Percentiles rank a stretch among this genome's conserved stretches.
Evolutionary conservation across 371 early-diverging fungal genomes (phyloP).

Genomic region (Mucor saturninus): DNA sequence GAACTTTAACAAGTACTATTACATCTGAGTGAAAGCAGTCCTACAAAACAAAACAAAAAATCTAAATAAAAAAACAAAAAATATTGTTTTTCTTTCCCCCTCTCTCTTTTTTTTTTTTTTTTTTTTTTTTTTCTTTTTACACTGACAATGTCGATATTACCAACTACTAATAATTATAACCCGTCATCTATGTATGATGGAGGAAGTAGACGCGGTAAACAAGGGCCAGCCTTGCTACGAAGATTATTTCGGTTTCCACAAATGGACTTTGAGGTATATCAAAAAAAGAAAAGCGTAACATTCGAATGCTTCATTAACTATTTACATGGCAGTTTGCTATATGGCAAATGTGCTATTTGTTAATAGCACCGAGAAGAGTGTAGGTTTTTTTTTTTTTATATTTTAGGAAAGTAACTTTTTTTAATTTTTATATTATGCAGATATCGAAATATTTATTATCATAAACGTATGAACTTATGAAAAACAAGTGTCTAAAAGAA

Average conservation of each 20-base stretch:
- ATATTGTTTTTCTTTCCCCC: background rate
- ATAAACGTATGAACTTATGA: constrained; percentile 73
- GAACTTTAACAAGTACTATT: constrained; percentile 1
- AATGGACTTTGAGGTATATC: constrained; percentile 81
- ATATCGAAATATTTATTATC: constrained; percentile 90
- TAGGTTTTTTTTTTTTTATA: constrained; percentile 44
- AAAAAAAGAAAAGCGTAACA: background rate
- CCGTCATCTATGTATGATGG: constrained; percentile 9
- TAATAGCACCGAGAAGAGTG: constrained; percentile 87
- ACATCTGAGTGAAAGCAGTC: constrained; percentile 6
- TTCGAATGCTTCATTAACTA: background rate
- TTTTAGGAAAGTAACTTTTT: constrained; percentile 75
- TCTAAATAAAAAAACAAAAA: background rate
- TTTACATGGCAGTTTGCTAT: constrained; percentile 21
- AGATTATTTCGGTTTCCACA: constrained; percentile 78
- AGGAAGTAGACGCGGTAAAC: constrained; percentile 3
- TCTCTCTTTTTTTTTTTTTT: background rate
- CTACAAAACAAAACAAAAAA: background rate
- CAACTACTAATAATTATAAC: constrained; percentile 1
- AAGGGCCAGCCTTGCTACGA: constrained; percentile 36
- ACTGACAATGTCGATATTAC: constrained; percentile 14
- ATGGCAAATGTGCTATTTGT: constrained; percentile 91
- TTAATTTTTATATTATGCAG: constrained; percentile 86
- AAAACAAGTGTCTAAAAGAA: too few species aligned
- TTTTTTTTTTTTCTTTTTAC: background rate